Evolutionary conservation across 106 monocot genomes (phyloP).

Genomic region (Platanthera zijinensis): DNA sequence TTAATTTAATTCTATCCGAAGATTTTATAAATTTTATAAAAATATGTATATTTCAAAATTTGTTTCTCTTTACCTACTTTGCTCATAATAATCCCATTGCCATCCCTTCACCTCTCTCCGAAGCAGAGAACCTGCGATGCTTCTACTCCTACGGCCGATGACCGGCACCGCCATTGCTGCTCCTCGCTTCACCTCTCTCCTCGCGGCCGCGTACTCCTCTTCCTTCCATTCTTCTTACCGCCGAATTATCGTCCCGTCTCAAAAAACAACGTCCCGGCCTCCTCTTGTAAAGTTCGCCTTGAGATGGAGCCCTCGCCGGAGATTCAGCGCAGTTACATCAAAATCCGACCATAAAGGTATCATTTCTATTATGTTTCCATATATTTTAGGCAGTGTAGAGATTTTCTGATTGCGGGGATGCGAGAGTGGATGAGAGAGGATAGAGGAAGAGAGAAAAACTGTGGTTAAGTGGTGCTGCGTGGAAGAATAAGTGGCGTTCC

Average conservation of each 20-base stretch:
- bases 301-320: constrained; percentile 2
- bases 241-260: background rate
- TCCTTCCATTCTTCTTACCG: background rate
- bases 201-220: background rate
- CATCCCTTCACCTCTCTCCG: too few relatives aligned
- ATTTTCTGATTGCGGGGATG: background rate
- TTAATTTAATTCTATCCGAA: too few relatives aligned
- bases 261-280: background rate
- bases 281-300: background rate
- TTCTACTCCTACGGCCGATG: constrained; percentile 31
- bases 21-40: too few relatives aligned
- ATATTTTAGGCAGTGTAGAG: background rate
- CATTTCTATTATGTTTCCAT: background rate
- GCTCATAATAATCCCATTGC: too few relatives aligned
- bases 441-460: background rate
- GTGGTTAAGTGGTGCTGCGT: too few relatives aligned
- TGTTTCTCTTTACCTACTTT: too few relatives aligned
- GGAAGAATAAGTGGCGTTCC: background rate
- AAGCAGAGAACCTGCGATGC: constrained; percentile 10
- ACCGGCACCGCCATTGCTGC: constrained; percentile 8
- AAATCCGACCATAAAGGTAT: background rate
- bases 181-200: constrained; percentile 8
- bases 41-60: too few relatives aligned
- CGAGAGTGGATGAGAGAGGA: background rate
- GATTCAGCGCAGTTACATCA: background rate